Conservation (phyloP, 139 green algal species). For the Mesotaenium endlicherianum region DNA sequence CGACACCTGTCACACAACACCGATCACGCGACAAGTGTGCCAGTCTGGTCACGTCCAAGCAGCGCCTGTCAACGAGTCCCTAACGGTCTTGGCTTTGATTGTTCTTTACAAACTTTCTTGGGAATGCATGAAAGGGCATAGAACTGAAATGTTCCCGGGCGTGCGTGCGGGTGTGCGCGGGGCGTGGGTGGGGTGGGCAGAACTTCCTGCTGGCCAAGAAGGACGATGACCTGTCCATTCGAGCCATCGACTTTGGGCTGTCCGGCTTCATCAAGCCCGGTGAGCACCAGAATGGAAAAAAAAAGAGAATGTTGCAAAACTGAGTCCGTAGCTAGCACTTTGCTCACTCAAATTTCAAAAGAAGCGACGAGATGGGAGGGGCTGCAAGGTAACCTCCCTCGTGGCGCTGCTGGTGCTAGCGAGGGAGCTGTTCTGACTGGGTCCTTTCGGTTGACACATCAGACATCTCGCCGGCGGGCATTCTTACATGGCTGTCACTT, state of each 20-base stretch:
- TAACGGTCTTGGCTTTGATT: neutral
- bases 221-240: conserved; percentile 66
- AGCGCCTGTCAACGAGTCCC: neutral
- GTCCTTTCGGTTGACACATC: neutral
- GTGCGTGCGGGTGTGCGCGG: no score
- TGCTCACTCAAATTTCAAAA: neutral
- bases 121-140: neutral
- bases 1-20: neutral
- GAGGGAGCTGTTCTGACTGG: neutral
- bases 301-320: no score
- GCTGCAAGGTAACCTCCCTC: neutral
- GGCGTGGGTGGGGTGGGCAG: conserved; percentile 1
- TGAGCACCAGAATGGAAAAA: no score
- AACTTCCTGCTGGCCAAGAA: conserved; percentile 93
- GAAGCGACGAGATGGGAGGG: no score
- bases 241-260: conserved; percentile 92
- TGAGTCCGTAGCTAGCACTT: neutral
- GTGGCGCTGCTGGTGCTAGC: neutral
- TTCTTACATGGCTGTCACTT: no score
- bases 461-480: no score
- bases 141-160: neutral
- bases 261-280: conserved; percentile 67
- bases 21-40: neutral
- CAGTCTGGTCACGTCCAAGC: neutral
- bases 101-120: neutral